Evolutionary conservation across 306 rosid species (phyloP).

Genomic region (Quercus rubra): DNA sequence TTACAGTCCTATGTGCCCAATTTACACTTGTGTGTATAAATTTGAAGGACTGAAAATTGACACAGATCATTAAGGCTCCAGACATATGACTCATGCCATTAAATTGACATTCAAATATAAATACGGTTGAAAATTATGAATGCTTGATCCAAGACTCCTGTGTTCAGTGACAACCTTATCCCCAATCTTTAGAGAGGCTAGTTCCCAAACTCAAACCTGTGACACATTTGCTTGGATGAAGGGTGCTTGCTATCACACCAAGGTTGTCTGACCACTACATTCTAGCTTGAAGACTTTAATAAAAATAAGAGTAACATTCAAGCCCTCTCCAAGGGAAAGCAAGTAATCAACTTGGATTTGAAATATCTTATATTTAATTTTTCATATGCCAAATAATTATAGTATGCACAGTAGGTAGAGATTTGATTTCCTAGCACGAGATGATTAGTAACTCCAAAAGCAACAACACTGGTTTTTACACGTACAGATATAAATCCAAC

Average conservation of each 20-base stretch:
- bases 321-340: neutral
- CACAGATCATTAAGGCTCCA: neutral
- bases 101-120: too few species aligned
- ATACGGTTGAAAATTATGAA: too few species aligned
- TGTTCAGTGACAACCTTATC: too few species aligned
- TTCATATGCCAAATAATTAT: neutral
- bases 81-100: neutral
- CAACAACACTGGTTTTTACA: neutral
- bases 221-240: too few species aligned
- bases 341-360: neutral
- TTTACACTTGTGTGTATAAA: neutral
- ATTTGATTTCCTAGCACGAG: neutral
- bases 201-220: too few species aligned
- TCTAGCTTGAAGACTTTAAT: neutral
- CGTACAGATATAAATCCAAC: neutral
- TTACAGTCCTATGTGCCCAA: neutral
- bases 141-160: too few species aligned
- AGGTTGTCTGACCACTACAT: neutral
- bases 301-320: neutral
- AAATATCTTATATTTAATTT: neutral
- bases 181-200: too few species aligned
- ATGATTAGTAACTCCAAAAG: neutral
- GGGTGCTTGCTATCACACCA: too few species aligned
- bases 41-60: neutral
- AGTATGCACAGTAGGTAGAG: neutral